Base-by-base conservation (phyloP, 2,329 filamentous ascomycete species). In the Bipolaris bicolor region DNA sequence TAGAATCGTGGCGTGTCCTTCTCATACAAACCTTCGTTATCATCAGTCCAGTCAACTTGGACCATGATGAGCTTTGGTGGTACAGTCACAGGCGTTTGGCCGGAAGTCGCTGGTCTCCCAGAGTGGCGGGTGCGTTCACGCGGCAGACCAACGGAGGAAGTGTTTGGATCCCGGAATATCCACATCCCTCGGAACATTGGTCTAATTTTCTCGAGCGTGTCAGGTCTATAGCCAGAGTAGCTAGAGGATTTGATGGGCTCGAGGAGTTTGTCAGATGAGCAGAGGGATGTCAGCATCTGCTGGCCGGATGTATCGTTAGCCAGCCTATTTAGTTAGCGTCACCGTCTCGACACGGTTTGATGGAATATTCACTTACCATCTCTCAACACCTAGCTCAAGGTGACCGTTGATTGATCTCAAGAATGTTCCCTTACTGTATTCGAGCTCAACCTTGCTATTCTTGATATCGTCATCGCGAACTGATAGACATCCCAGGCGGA, bases 11-110 rank as follows among this genome's bases (percentile, higher is more conserved):
- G 51, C 3, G 58, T 26, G 20, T 61, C 63, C 44, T 73, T 76
- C 49, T 76, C 73, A 41, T 69, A 74, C 5, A 47, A 2, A 4
- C 67, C 70, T 6, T 74, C 65, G 29, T 71, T 68, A 52, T 76
- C 67, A 16, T 71, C 59, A 1, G 65, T 71, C 70, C 70, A 76
- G 31, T 74, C 67, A 11, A 74, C 52, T 49, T 73, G 69, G 4
- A 74, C 62, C 3, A 75, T 60, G 20, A 69, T 57, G 4, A 63
- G 34, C 15, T 37, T 58, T 36, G 15, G 49, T 9, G 29, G 26
- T 18, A 48, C 26, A 7, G 52, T 24, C 24, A 36, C 22, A n/a
- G 47, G n/a, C 7, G 43, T 44, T 34, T 59, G 59, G 0, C 50
- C 24, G 3, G 55, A 34, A 3, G 57, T 52, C 2, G 20, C 33